Conservation (phyloP, 805 yeast genomes). For the Cyberlindnera mycetangii region DNA sequence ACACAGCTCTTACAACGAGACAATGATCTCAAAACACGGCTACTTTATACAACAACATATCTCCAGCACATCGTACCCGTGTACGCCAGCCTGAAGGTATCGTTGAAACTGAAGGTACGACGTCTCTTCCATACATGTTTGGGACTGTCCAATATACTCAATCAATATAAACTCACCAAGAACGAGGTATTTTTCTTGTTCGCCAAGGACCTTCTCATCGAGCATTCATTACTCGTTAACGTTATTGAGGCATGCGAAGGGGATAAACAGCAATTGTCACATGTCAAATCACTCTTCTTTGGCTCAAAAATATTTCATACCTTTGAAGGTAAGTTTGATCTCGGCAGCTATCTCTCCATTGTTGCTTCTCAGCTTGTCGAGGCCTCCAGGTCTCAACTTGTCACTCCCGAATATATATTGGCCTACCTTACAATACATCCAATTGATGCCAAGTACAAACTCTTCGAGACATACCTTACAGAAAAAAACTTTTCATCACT, state of each 20-base stretch:
- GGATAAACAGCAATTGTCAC: conserved; percentile 14
- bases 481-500: conserved; percentile 9
- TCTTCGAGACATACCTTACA: conserved; percentile 19
- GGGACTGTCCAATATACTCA: conserved; percentile 22
- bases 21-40: conserved; percentile 11
- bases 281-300: conserved; percentile 22
- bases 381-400: conserved; percentile 3
- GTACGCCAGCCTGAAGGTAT: conserved; percentile 19
- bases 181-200: conserved; percentile 22
- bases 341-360: conserved; percentile 18
- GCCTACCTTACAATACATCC: conserved; percentile 26
- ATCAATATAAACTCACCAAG: conserved; percentile 22
- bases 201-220: conserved; percentile 22
- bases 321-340: conserved; percentile 21
- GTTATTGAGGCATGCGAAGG: conserved; percentile 9
- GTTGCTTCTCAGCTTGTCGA: conserved; percentile 19
- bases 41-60: conserved; percentile 19
- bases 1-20: conserved; percentile 3
- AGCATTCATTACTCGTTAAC: conserved; percentile 14
- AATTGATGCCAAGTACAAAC: conserved; percentile 17
- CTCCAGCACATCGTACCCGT: conserved; percentile 24
- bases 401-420: conserved; percentile 15
- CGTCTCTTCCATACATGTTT: conserved; percentile 15
- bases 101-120: conserved; percentile 15
- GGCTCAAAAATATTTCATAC: conserved; percentile 27